Evolutionary conservation across 2,329 filamentous ascomycete genomes (phyloP), one percentile per base, ranked within the genome.

Genomic region (Thelonectria discophora): DNA sequence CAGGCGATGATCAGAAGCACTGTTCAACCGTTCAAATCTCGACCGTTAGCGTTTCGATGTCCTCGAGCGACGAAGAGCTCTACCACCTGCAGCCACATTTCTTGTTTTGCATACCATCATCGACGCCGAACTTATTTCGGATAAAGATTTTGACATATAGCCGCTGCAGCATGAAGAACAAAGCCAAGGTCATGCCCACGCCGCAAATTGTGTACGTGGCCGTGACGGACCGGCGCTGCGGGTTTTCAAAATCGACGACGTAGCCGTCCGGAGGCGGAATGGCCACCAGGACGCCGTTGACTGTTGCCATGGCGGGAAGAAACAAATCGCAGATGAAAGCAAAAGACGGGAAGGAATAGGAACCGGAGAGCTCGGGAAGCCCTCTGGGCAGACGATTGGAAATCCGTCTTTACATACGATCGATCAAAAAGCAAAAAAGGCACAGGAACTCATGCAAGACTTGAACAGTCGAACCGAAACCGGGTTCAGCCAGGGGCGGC

Each of bases 61-160:
- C 32, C 32, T 13, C 34, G 15, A n/a, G n/a, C n/a, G n/a, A n/a
- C 34, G 12, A 37, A 7, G 12, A 37, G 5, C 9, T 43, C n/a
- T 3, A 52, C 27, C 8, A 9, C 5, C 27, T 30, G 27, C 27
- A 30, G 24, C 24, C 24, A 24, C 24, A 7, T n/a, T n/a, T 24
- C 24, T 24, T 24, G 24, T 4, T 24, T 4, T 30, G 7, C 68
- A 17, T 37, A 71, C 69, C 61, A 55, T 73, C 71, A 42, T 72
- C 70, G 30, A 72, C 55, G n/a, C 61, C 58, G 7, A 73, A 42
- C 10, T 69, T 69, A 21, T 65, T 64, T 3, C 65, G 65, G 2
- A 73, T 58, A 46, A 69, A 73, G 0, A 74, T 39, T 53, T 75
- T 76, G 2, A 73, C 75, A 58, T 76, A 76, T 15, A 69, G 63